Percentiles rank a stretch among this genome's conserved stretches.
These are phyloP conservation scores for Ogataea sp. DNA, from an alignment of 805 yeast species.

Conservation along the genomic window DNA sequence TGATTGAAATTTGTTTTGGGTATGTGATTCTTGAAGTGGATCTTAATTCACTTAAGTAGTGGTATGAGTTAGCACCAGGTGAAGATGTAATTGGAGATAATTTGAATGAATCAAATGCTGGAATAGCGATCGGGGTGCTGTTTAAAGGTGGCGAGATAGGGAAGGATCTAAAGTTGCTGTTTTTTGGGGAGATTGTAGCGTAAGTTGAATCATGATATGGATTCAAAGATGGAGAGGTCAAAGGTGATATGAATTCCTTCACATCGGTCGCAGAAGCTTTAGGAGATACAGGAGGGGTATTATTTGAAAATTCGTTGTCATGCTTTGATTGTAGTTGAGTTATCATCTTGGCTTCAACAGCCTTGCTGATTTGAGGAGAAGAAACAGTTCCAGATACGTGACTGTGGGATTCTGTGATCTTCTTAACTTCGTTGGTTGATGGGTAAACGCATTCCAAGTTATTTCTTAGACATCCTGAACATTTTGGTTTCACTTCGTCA, in stretches of 20 bases:
- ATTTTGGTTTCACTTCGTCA: conserved; percentile 25
- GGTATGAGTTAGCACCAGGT: background rate
- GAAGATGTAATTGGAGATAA: background rate
- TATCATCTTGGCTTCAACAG: no score
- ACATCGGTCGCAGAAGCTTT: background rate
- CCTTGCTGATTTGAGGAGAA: no score
- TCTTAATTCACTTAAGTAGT: conserved; percentile 1
- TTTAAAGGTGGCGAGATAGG: no score
- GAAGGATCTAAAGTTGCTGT: no score
- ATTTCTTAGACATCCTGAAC: conserved; percentile 28
- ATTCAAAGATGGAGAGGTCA: conserved; percentile 18
- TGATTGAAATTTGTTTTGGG: conserved; percentile 14
- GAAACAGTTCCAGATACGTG: no score
- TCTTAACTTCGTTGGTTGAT: conserved; percentile 10
- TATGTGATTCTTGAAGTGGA: conserved; percentile 1
- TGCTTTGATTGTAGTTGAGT: conserved; percentile 1
- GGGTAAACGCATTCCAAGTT: conserved; percentile 28
- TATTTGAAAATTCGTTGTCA: background rate
- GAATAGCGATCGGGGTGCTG: no score
- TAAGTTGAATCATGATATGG: conserved; percentile 4
- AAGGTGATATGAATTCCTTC: conserved; percentile 15
- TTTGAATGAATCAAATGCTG: no score
- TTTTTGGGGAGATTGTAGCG: no score
- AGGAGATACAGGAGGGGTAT: background rate
- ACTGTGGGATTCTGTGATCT: no score